Evolutionary conservation across 2,329 filamentous ascomycete species (phyloP).

Genomic region (Fusarium torulosum): DNA sequence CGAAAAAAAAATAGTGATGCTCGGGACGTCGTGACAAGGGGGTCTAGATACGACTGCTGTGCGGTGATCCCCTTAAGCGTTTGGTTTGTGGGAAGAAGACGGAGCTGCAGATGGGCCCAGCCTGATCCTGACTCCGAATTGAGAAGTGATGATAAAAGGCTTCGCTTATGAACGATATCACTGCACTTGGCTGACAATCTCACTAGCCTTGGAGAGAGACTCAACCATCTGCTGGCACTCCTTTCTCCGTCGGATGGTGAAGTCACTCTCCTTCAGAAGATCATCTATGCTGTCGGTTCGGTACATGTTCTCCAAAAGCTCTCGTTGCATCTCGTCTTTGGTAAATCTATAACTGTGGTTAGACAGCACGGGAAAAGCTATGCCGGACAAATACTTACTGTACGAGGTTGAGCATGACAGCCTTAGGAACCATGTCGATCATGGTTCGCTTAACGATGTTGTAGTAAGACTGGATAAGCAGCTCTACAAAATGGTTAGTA

Average conservation of each 20-base stretch:
- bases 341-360: constrained; percentile 73
- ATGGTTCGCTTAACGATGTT: constrained; percentile 98
- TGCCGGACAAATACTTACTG: constrained; percentile 71
- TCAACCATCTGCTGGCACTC: constrained; percentile 99
- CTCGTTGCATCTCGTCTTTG: constrained; percentile 98
- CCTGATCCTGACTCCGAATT: constrained; percentile 25
- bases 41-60: constrained; percentile 24
- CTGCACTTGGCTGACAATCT: constrained; percentile 90
- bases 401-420: constrained; percentile 97
- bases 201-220: constrained; percentile 86
- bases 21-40: constrained; percentile 33
- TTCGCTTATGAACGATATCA: constrained; percentile 51
- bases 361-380: not conserved
- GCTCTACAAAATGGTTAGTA: constrained; percentile 67
- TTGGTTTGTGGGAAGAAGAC: constrained; percentile 20
- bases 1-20: constrained; percentile 51
- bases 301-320: constrained; percentile 98
- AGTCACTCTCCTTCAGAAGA: constrained; percentile 96
- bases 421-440: constrained; percentile 99
- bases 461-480: constrained; percentile 96
- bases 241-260: constrained; percentile 93
- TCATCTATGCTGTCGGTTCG: constrained; percentile 90
- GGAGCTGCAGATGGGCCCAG: constrained; percentile 22
- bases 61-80: constrained; percentile 15
- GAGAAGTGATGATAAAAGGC: constrained; percentile 31